Conservation (phyloP, 176 grass and related monocot genomes). For the Aegilops sharonensis region DNA sequence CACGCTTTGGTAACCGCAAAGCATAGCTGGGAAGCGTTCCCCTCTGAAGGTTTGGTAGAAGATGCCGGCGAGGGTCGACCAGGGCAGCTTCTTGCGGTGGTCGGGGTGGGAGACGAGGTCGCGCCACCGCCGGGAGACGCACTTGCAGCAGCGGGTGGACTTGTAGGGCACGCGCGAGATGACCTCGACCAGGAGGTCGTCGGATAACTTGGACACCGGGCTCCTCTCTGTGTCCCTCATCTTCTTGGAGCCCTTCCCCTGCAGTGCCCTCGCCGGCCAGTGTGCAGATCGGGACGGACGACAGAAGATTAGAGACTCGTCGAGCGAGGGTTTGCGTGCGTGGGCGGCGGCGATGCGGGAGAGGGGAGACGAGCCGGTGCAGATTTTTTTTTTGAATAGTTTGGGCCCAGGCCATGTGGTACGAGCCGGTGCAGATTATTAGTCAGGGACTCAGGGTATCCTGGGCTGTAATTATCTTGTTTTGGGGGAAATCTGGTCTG, state of each 20-base stretch:
- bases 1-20: not conserved
- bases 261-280: not conserved
- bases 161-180: not conserved
- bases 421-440: too few species aligned
- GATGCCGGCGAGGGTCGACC: not conserved
- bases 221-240: not conserved
- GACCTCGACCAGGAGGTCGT: not conserved
- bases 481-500: too few species aligned
- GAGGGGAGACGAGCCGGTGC: too few species aligned
- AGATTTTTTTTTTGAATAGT: too few species aligned
- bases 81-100: not conserved
- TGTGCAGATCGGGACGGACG: too few species aligned
- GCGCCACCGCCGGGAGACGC: not conserved
- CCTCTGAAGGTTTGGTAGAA: not conserved
- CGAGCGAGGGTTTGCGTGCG: not conserved
- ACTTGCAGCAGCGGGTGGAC: not conserved
- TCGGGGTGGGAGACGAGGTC: not conserved
- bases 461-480: too few species aligned
- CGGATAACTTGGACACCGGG: not conserved
- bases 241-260: not conserved
- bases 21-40: not conserved
- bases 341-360: not conserved
- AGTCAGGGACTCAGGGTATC: too few species aligned
- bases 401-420: too few species aligned
- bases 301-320: not conserved